Evolutionary conservation across 306 rosid species (phyloP).

Genomic region (Canavalia gladiata): DNA sequence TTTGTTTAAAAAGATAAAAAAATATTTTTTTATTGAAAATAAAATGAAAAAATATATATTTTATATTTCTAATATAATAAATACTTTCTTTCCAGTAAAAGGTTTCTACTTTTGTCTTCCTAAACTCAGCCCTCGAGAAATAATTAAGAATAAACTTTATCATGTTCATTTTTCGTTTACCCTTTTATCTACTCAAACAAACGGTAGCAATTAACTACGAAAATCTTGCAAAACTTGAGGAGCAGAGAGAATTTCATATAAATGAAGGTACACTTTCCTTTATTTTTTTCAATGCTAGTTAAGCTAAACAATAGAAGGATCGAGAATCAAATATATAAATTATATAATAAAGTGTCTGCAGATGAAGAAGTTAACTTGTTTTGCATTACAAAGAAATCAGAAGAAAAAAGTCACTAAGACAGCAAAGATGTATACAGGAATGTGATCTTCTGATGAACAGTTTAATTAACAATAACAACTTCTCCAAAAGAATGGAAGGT

Average conservation of each 20-base stretch:
- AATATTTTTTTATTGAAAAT: too few relatives aligned
- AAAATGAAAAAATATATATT: too few relatives aligned
- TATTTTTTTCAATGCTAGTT: not conserved
- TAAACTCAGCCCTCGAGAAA: too few relatives aligned
- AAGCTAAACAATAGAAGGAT: not conserved
- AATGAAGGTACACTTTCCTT: not conserved
- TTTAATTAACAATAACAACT: constrained; percentile 38
- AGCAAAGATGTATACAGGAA: constrained; percentile 32
- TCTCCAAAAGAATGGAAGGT: constrained; percentile 35
- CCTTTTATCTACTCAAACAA: too few relatives aligned
- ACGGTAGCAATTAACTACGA: too few relatives aligned
- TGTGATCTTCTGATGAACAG: constrained; percentile 39
- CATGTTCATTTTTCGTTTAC: too few relatives aligned
- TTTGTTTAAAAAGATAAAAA: too few relatives aligned
- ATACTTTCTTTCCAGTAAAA: too few relatives aligned
- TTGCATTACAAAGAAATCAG: not conserved
- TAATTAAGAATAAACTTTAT: too few relatives aligned
- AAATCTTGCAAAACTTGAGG: not conserved
- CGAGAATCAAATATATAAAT: not conserved
- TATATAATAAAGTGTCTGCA: not conserved
- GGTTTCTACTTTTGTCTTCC: too few relatives aligned
- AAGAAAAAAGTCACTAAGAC: constrained; percentile 6
- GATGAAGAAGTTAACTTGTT: not conserved
- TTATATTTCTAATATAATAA: too few relatives aligned
- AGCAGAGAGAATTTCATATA: not conserved